Percentiles rank a stretch among this genome's conserved stretches.
These are phyloP conservation scores for Dendrobium nobile DNA, from an alignment of 106 monocot species.

Conservation along the genomic window DNA sequence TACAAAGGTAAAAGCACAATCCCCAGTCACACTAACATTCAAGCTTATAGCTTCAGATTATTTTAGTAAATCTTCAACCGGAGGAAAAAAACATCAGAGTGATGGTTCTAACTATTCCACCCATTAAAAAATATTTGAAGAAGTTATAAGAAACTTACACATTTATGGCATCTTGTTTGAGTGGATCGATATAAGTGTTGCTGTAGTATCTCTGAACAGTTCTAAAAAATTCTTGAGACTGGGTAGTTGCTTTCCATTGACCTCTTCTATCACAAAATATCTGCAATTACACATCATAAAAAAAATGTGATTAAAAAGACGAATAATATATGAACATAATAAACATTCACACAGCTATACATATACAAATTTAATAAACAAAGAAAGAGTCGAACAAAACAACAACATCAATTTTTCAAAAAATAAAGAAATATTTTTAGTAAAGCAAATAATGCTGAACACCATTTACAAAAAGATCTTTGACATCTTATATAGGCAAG, in stretches of 20 bases:
- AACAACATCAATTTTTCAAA: background rate
- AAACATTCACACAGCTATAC: too few species aligned
- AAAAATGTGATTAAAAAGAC: background rate
- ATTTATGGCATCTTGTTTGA: slow-evolving; percentile 96
- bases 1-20: too few species aligned
- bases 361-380: background rate
- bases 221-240: slow-evolving; percentile 81
- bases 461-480: background rate
- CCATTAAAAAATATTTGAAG: background rate
- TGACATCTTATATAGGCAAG: background rate
- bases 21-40: too few species aligned
- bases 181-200: slow-evolving; percentile 86
- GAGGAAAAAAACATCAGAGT: too few species aligned
- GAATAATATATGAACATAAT: background rate
- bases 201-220: slow-evolving; percentile 82
- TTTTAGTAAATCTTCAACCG: too few species aligned
- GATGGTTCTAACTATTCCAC: background rate
- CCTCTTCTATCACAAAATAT: slow-evolving; percentile 95
- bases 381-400: background rate
- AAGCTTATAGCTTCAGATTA: too few species aligned
- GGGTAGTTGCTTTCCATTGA: slow-evolving; percentile 86
- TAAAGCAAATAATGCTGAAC: background rate
- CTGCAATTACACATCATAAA: slow-evolving; percentile 19
- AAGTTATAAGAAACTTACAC: slow-evolving; percentile 45
- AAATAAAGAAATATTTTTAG: background rate